These are phyloP conservation scores for Lactarius vividus DNA, from an alignment of 768 basidiomycete genomes.

Conservation along the genomic window DNA sequence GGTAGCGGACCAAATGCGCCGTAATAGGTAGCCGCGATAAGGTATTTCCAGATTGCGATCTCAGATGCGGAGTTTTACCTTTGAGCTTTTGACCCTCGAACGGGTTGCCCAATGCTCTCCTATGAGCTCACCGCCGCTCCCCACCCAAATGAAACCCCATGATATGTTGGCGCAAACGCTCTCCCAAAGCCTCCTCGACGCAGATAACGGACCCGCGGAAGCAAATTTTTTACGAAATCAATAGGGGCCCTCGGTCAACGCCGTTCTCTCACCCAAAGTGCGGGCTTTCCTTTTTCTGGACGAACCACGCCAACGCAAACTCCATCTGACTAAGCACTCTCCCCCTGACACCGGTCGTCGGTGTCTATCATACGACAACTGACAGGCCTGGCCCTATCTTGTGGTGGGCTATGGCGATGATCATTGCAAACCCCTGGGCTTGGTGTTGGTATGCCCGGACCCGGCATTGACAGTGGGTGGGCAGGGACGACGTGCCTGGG, in stretches of 20 bases:
- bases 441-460: background rate
- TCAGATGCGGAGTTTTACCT: constrained; percentile 20
- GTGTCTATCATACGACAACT: background rate
- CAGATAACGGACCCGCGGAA: constrained; percentile 6
- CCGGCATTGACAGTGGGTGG: background rate
- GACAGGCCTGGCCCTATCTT: background rate
- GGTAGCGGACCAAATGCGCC: background rate
- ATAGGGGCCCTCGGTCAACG: background rate
- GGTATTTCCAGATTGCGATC: constrained; percentile 3
- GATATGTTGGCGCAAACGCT: background rate
- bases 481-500: background rate
- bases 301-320: background rate
- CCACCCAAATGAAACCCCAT: background rate
- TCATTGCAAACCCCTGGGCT: background rate
- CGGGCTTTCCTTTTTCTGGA: constrained; percentile 2
- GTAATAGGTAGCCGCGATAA: constrained; percentile 11
- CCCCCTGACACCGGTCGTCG: background rate
- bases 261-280: constrained; percentile 1
- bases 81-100: background rate
- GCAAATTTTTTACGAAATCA: background rate
- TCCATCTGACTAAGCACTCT: constrained; percentile 11
- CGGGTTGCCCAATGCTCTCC: background rate
- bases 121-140: constrained; percentile 3
- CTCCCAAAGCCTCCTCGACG: background rate
- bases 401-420: background rate